These are phyloP conservation scores for Lanzia echinophila DNA, from an alignment of 2,329 filamentous ascomycete genomes.

Conservation along the genomic window DNA sequence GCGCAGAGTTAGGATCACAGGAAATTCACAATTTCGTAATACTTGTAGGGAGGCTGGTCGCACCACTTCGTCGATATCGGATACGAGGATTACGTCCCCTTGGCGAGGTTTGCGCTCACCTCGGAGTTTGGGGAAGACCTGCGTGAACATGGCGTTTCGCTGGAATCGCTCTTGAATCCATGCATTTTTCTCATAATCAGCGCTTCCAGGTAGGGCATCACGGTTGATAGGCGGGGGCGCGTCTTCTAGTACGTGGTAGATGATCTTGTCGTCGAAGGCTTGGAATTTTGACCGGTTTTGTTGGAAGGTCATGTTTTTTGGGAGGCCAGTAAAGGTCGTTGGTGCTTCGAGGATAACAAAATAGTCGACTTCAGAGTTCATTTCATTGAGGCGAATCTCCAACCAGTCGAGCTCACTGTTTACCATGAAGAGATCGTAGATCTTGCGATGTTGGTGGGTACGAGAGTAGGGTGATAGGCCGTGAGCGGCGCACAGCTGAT, in stretches of 20 bases:
- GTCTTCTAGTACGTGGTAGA: constrained; percentile 48
- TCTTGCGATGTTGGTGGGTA: constrained; percentile 35
- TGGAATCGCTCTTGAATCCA: constrained; percentile 47
- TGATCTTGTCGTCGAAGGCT: constrained; percentile 51
- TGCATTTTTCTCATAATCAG: constrained; percentile 32
- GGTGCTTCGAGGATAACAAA: constrained; percentile 56
- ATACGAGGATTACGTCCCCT: constrained; percentile 38
- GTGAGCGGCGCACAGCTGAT: constrained; percentile 5
- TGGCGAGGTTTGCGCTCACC: constrained; percentile 25
- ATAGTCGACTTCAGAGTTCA: constrained; percentile 55
- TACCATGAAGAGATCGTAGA: constrained; percentile 57
- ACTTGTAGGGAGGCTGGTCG: constrained; percentile 31
- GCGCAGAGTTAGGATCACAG: constrained; percentile 29
- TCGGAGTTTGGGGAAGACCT: constrained; percentile 39
- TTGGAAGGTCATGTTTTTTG: constrained; percentile 48
- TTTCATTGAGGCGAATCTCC: constrained; percentile 54
- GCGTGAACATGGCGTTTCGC: constrained; percentile 51
- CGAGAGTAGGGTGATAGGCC: background rate
- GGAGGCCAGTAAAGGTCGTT: constrained; percentile 49
- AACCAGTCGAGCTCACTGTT: constrained; percentile 60
- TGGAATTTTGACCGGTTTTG: constrained; percentile 46
- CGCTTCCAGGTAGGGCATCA: background rate
- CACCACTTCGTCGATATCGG: constrained; percentile 40
- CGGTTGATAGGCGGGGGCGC: constrained; percentile 15
- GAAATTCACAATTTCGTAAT: constrained; percentile 33